Conservation (phyloP, 306 rosid genomes). For the Quercus robur region DNA sequence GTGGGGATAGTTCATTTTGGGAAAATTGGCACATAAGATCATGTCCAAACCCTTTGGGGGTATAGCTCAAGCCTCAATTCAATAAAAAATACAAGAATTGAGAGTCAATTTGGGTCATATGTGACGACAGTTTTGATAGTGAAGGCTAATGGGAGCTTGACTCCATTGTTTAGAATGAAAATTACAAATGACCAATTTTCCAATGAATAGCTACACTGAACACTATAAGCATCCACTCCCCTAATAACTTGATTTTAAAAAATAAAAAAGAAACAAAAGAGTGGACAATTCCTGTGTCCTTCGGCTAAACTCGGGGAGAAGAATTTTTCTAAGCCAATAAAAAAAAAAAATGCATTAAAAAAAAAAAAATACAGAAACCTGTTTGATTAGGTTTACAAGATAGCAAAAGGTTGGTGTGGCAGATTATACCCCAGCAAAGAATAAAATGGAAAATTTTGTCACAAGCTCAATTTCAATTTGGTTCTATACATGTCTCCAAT, state of each 20-base stretch:
- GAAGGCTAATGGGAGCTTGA: too few relatives aligned
- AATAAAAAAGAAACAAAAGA: not conserved
- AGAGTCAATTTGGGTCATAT: too few relatives aligned
- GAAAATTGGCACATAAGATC: too few relatives aligned
- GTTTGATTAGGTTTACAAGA: not conserved
- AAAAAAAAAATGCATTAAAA: not conserved
- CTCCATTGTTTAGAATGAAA: too few relatives aligned
- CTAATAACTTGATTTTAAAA: not conserved
- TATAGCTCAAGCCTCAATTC: too few relatives aligned
- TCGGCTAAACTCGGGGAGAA: not conserved
- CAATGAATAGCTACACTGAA: too few relatives aligned
- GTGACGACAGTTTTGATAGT: too few relatives aligned
- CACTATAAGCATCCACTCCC: not conserved
- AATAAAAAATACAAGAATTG: too few relatives aligned
- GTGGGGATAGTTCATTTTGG: too few relatives aligned
- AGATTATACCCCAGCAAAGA: not conserved
- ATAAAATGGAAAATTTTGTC: conserved; percentile 16
- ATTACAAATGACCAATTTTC: too few relatives aligned
- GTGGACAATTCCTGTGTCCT: not conserved
- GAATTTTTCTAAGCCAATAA: not conserved
- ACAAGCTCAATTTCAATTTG: conserved; percentile 50
- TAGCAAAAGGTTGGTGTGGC: not conserved
- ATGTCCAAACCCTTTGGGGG: too few relatives aligned
- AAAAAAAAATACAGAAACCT: not conserved
- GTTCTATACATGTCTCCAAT: conserved; percentile 83